Percentiles rank a stretch among this genome's conserved stretches.
phyloP scores from a whole-genome alignment of 2,329 filamentous ascomycete genomes.

The Tympanopsis confertula region DNA sequence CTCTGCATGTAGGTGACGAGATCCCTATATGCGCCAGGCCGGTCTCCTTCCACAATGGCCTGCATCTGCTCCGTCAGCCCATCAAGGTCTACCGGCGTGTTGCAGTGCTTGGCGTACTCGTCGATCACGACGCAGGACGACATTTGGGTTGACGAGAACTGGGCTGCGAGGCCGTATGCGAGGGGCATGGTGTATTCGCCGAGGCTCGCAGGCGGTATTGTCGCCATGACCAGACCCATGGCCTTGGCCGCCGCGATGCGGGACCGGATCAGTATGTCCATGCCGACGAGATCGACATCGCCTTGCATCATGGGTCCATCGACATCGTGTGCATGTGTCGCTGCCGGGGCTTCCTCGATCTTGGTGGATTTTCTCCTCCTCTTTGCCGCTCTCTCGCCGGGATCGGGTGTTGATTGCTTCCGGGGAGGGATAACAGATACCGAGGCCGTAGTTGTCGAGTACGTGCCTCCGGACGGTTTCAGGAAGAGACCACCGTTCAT shows the following conservation, averaged over 20 bases:
- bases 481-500: constrained; percentile 87
- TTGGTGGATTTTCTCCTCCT: constrained; percentile 79
- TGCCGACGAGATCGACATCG: constrained; percentile 85
- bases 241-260: constrained; percentile 79
- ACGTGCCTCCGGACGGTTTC: constrained; percentile 81
- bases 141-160: constrained; percentile 77
- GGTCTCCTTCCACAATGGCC: constrained; percentile 67
- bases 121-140: constrained; percentile 75
- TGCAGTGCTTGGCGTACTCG: constrained; percentile 61
- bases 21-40: constrained; percentile 75
- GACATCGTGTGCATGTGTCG: constrained; percentile 77
- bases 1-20: constrained; percentile 82
- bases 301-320: constrained; percentile 97
- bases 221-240: constrained; percentile 71
- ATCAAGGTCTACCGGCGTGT: constrained; percentile 34
- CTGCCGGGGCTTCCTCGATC: constrained; percentile 52
- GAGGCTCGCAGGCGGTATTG: constrained; percentile 51
- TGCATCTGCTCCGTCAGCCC: constrained; percentile 57
- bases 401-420: constrained; percentile 38
- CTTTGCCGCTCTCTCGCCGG: constrained; percentile 55
- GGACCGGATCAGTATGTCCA: constrained; percentile 78
- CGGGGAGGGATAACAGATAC: constrained; percentile 27
- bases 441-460: constrained; percentile 40
- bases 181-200: constrained; percentile 55
- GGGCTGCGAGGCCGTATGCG: constrained; percentile 55